Evolutionary conservation across 1,284 basidiomycete genomes (phyloP), one percentile per base, ranked within the genome.

Genomic region (Papiliotrema laurentii): DNA sequence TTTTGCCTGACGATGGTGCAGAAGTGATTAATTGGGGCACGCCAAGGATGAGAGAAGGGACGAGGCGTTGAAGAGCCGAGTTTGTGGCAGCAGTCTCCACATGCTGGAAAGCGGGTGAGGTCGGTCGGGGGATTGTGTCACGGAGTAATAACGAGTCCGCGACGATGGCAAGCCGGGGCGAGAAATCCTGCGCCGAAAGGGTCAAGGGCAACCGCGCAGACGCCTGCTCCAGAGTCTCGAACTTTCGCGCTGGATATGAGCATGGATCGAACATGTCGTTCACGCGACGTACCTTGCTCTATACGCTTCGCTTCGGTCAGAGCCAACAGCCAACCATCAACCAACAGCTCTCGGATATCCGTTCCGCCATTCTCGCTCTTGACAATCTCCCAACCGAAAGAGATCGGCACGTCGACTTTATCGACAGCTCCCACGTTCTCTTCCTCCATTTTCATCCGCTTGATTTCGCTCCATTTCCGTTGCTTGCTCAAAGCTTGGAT

Each of bases 1-100:
- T 84, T 68, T 98, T 98, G 49, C 96, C 96, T 4, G 89, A 85
- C 0, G 92, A 94, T 0, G 92, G 85, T 0, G 88, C 76, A 0
- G 93, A 92, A 0, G 89, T 88, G 27, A 99, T 72, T 21, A 99
- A 83, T 7, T 83, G 82, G 1, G 96, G 94, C 0, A 86, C 70
- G 2, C 85, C 80, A 39, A 83, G 77, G 0, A 84, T 85, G 1
- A 86, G 62, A 47, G 83, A 80, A 13, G 85, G 70, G 0, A 86
- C 83, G 37, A 97, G 76, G 6, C 77, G 66, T 2, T 79, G 81
- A 3, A 96, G 77, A 0, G 86, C 77, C 3, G 75, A 48, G 1
- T 78, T 73, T 13, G 85, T 78, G 1, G 87, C 81, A 0, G 80
- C 75, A 0, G 89, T 94, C 18, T 79, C 68, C 45, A 93, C 82